phyloP scores from a whole-genome alignment of 257 asterid genomes.

The Dorcoceras hygrometricum region DNA sequence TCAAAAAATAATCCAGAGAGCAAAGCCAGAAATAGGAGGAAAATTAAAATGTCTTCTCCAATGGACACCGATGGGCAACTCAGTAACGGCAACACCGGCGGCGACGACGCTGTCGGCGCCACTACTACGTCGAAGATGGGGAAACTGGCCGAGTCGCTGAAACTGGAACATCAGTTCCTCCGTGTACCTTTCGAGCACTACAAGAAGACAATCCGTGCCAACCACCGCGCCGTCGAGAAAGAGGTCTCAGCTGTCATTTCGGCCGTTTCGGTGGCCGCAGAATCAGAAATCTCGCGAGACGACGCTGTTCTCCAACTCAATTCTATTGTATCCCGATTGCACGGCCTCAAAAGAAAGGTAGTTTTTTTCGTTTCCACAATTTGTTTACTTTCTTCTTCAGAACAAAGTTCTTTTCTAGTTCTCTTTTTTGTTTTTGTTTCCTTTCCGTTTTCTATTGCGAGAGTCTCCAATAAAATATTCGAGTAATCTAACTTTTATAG shows the following conservation, averaged over 20 bases:
- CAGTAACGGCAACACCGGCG: conserved; percentile 45
- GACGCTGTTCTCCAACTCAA: conserved; percentile 71
- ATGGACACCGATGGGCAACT: conserved; percentile 67
- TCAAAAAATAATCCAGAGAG: too few species aligned
- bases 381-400: not conserved
- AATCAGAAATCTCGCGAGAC: conserved; percentile 48
- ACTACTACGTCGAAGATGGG: conserved; percentile 54
- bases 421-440: not conserved
- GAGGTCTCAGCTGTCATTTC: conserved; percentile 71
- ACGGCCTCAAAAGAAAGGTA: conserved; percentile 97
- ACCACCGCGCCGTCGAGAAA: conserved; percentile 87
- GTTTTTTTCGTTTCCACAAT: not conserved
- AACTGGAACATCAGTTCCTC: conserved; percentile 89
- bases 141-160: conserved; percentile 62
- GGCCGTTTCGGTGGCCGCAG: conserved; percentile 55
- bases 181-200: conserved; percentile 96
- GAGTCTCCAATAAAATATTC: not conserved
- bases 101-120: conserved; percentile 19
- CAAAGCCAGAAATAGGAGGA: not conserved
- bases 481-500: not conserved
- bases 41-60: conserved; percentile 35
- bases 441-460: not conserved
- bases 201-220: conserved; percentile 91
- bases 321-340: conserved; percentile 79
- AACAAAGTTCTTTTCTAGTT: not conserved